Conservation (phyloP, 2,329 filamentous ascomycete species). For the Ascochyta rabiei region DNA sequence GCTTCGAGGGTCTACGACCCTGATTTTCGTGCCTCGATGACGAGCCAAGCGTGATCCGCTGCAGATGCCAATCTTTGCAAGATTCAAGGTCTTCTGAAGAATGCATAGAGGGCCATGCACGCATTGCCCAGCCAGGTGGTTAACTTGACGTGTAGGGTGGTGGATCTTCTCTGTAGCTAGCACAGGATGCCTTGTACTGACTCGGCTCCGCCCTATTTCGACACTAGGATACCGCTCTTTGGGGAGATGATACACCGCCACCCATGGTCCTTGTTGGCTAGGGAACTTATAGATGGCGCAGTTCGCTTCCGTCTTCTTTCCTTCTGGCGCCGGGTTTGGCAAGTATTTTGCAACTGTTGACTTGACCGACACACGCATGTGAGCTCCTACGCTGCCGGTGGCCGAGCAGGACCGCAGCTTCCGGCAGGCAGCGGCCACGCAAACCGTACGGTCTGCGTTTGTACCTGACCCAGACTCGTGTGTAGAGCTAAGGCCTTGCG, state of each 20-base stretch:
- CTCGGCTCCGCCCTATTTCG: slow-evolving; percentile 4
- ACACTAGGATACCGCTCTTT: slow-evolving; percentile 20
- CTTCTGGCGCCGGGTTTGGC: not conserved
- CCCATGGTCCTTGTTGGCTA: slow-evolving; percentile 10
- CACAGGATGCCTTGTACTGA: slow-evolving; percentile 8
- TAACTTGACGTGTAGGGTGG: slow-evolving; percentile 11
- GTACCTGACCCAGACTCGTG: slow-evolving; percentile 9
- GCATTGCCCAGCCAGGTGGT: slow-evolving; percentile 5
- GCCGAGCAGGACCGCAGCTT: not conserved
- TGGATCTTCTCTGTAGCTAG: slow-evolving; percentile 2
- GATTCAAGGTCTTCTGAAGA: not conserved
- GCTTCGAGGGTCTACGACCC: slow-evolving; percentile 11
- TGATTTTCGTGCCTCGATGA: slow-evolving; percentile 4
- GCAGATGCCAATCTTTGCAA: slow-evolving; percentile 14
- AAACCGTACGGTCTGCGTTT: slow-evolving; percentile 7
- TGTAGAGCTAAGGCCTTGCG: slow-evolving; percentile 2
- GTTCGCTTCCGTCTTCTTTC: slow-evolving; percentile 1
- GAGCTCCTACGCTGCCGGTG: not conserved
- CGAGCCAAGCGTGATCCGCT: not conserved
- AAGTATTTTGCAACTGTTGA: not conserved
- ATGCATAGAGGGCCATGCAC: slow-evolving; percentile 6
- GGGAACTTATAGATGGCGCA: slow-evolving; percentile 6
- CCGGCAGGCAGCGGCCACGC: slow-evolving; percentile 1
- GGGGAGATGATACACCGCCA: slow-evolving; percentile 15
- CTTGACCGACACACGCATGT: slow-evolving; percentile 3